These are phyloP conservation scores for Eutypella sp. DNA, from an alignment of 2,329 filamentous ascomycete genomes.

Conservation along the genomic window DNA sequence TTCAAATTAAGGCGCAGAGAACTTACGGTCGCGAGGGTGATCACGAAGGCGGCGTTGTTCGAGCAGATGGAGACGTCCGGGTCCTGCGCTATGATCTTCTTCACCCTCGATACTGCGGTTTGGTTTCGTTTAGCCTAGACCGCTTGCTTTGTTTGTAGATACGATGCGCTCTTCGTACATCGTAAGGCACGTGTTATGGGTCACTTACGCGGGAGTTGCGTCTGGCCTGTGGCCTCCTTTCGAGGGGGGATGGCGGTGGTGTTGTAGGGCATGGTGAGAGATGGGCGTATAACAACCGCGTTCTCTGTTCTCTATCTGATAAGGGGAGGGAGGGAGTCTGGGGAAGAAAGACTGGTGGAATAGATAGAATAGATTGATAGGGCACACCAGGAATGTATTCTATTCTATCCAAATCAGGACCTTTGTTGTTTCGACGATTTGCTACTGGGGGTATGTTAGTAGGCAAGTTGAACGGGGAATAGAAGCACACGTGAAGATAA, in stretches of 20 bases:
- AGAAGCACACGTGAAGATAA: too few species aligned
- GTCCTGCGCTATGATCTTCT: slow-evolving; percentile 90
- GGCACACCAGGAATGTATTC: too few species aligned
- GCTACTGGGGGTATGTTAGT: too few species aligned
- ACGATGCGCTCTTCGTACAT: too few species aligned
- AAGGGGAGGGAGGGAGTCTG: not conserved
- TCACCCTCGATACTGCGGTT: slow-evolving; percentile 76
- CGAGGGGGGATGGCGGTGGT: slow-evolving; percentile 75
- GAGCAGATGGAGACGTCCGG: slow-evolving; percentile 81
- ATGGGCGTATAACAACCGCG: slow-evolving; percentile 7
- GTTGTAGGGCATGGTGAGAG: slow-evolving; percentile 75
- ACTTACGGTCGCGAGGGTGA: slow-evolving; percentile 79
- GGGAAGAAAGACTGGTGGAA: too few species aligned
- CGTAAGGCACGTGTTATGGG: too few species aligned
- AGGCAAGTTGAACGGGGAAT: too few species aligned
- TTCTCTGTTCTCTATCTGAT: not conserved
- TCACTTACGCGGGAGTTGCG: slow-evolving; percentile 74
- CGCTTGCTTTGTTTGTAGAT: not conserved
- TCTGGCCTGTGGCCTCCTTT: slow-evolving; percentile 78
- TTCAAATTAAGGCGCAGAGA: not conserved
- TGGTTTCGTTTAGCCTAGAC: slow-evolving; percentile 1
- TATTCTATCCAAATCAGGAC: too few species aligned
- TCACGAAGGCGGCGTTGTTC: slow-evolving; percentile 90
- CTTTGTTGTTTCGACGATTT: too few species aligned
- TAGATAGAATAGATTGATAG: too few species aligned